A percentile compares a stretch with the other conserved stretches of the same genome.
Evolutionary conservation across 2,329 filamentous ascomycete species (phyloP).

Genomic region (Domatiomyces catenatus): DNA sequence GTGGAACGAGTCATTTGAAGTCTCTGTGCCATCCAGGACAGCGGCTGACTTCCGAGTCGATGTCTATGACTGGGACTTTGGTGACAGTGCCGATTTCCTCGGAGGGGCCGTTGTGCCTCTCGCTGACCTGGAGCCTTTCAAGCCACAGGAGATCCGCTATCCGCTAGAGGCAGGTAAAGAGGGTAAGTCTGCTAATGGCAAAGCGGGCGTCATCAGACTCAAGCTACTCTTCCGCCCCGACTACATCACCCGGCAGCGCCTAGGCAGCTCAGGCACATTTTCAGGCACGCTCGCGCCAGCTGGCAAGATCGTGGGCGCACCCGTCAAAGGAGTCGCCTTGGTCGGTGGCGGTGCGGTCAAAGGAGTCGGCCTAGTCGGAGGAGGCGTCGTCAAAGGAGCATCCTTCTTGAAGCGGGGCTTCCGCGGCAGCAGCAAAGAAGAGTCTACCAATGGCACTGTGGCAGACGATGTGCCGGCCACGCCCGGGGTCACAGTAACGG

Average conservation of each 20-base stretch:
- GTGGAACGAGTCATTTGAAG: conserved; percentile 95
- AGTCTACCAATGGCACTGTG: conserved; percentile 3
- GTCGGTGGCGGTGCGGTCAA: conserved; percentile 73
- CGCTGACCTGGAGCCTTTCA: conserved; percentile 69
- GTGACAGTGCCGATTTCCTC: conserved; percentile 83
- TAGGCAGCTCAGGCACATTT: conserved; percentile 76
- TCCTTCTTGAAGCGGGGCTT: conserved; percentile 81
- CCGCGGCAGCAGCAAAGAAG: conserved; percentile 28
- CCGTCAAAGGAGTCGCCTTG: conserved; percentile 79
- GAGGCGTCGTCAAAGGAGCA: conserved; percentile 74
- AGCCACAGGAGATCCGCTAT: conserved; percentile 57
- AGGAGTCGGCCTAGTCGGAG: conserved; percentile 65
- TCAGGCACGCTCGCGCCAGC: conserved; percentile 75
- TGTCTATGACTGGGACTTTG: conserved; percentile 93
- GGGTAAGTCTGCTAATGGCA: conserved; percentile 22
- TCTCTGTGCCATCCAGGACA: conserved; percentile 66
- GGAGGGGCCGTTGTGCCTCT: conserved; percentile 64
- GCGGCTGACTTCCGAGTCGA: conserved; percentile 68
- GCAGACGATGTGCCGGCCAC: conserved; percentile 8
- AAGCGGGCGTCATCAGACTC: conserved; percentile 68
- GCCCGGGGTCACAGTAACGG: conserved; percentile 27
- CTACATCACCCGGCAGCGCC: conserved; percentile 71
- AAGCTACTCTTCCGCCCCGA: conserved; percentile 83
- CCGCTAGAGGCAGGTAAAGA: conserved; percentile 54
- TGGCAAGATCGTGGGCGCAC: conserved; percentile 80